Conservation (phyloP, 257 asterid genomes). For the Forsythia suspensa region DNA sequence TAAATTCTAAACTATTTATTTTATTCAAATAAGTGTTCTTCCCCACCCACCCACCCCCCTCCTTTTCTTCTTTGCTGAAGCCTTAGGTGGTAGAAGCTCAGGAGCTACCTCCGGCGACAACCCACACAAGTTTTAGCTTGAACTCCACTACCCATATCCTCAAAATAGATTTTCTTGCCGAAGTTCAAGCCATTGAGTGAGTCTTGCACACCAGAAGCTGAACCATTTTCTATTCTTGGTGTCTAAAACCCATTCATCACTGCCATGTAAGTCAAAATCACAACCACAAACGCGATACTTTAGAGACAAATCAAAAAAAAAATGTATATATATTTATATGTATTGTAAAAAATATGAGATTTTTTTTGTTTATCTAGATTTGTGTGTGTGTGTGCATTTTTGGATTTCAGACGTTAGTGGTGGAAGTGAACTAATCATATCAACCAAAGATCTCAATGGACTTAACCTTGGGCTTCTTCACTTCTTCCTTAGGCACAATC, state of each 20-base stretch:
- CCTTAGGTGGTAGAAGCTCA: constrained; percentile 27
- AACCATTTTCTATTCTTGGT: constrained; percentile 71
- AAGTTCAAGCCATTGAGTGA: constrained; percentile 67
- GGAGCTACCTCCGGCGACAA: constrained; percentile 28
- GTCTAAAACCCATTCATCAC: constrained; percentile 55
- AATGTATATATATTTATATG: constrained; percentile 4
- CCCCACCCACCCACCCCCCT: constrained; percentile 40
- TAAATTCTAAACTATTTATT: too few species aligned
- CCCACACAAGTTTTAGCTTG: constrained; percentile 31
- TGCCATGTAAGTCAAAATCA: constrained; percentile 20
- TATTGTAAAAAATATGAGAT: neutral
- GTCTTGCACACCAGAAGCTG: constrained; percentile 40
- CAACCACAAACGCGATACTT: constrained; percentile 20
- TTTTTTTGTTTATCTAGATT: constrained; percentile 1
- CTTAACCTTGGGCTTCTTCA: too few species aligned
- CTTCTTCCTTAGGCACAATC: too few species aligned
- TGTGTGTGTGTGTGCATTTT: constrained; percentile 13
- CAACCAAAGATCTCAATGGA: too few species aligned
- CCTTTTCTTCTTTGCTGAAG: constrained; percentile 56
- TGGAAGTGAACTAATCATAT: neutral
- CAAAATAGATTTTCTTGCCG: constrained; percentile 86
- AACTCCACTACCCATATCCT: constrained; percentile 44
- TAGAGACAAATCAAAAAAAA: neutral
- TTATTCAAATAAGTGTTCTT: too few species aligned
- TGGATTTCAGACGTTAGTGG: neutral